These are phyloP conservation scores for Sporisorium exsertum DNA, from an alignment of 1,284 basidiomycete species.

Conservation along the genomic window DNA sequence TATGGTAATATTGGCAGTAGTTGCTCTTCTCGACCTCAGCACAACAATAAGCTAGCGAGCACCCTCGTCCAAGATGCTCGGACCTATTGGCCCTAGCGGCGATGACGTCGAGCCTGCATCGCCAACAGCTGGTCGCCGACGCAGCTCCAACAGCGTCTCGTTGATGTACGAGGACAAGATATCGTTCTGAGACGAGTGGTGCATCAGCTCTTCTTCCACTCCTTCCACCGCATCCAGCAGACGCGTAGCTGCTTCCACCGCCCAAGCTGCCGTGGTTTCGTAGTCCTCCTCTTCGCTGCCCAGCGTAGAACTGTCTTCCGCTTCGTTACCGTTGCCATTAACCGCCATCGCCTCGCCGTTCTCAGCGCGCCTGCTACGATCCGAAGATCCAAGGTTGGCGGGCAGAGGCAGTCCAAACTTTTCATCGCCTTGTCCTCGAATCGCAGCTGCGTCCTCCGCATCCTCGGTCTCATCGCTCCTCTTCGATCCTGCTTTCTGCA, in stretches of 20 bases:
- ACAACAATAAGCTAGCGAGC: neutral
- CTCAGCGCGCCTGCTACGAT: conserved; percentile 15
- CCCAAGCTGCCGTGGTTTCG: conserved; percentile 42
- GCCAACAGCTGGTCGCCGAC: conserved; percentile 20
- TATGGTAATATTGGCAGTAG: neutral
- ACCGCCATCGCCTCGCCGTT: conserved; percentile 3
- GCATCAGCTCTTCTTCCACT: conserved; percentile 58
- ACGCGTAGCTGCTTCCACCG: conserved; percentile 49
- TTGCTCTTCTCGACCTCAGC: neutral
- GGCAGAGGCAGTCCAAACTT: conserved; percentile 63
- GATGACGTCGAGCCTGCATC: neutral
- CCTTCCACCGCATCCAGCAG: conserved; percentile 58
- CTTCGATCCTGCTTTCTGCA: conserved; percentile 55
- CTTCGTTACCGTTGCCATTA: conserved; percentile 7
- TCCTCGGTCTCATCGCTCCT: conserved; percentile 11
- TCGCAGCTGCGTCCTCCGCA: conserved; percentile 30
- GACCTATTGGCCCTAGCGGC: conserved; percentile 11
- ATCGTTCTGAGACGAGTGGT: conserved; percentile 59
- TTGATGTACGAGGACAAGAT: conserved; percentile 63
- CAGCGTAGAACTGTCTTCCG: neutral
- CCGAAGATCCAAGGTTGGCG: conserved; percentile 38
- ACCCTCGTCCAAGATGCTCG: conserved; percentile 2
- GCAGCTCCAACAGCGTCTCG: conserved; percentile 60
- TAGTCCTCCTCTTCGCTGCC: conserved; percentile 22
- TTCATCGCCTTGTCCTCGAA: conserved; percentile 52